phyloP scores from a whole-genome alignment of 2,329 filamentous ascomycete genomes.

The Paramyrothecium roridum region DNA sequence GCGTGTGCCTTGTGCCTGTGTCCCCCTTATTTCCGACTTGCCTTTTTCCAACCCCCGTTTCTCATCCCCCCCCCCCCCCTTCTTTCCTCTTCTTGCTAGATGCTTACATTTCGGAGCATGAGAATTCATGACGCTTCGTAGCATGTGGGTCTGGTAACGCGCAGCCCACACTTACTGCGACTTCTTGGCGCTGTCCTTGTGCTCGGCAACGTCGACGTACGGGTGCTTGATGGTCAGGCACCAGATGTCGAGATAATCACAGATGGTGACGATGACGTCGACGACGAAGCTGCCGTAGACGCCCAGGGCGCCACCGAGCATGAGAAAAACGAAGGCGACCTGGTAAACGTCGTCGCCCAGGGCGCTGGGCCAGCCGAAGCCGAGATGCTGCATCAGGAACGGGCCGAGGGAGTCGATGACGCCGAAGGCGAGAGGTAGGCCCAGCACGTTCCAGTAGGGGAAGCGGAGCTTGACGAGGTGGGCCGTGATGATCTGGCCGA shows the following conservation, averaged over 20 bases:
- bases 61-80: neutral
- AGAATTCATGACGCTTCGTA: too few species aligned
- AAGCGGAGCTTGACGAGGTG: constrained; percentile 86
- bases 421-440: constrained; percentile 72
- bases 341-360: constrained; percentile 79
- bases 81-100: neutral
- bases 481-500: constrained; percentile 92
- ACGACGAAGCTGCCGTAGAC: constrained; percentile 98
- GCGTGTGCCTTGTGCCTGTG: too few species aligned
- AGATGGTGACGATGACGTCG: constrained; percentile 96
- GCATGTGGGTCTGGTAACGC: too few species aligned
- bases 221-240: constrained; percentile 95
- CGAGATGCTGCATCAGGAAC: constrained; percentile 51
- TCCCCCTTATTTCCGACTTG: too few species aligned
- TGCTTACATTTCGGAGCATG: neutral
- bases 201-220: constrained; percentile 39
- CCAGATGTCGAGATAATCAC: constrained; percentile 97
- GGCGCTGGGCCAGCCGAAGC: constrained; percentile 73
- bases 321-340: constrained; percentile 85
- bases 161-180: constrained; percentile 16
- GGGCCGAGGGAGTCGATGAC: constrained; percentile 81
- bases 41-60: too few species aligned
- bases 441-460: constrained; percentile 85
- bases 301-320: constrained; percentile 78
- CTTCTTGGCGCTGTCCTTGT: constrained; percentile 37